Conservation (phyloP, 2,329 filamentous ascomycete species). For the Trichoderma hamatum region DNA sequence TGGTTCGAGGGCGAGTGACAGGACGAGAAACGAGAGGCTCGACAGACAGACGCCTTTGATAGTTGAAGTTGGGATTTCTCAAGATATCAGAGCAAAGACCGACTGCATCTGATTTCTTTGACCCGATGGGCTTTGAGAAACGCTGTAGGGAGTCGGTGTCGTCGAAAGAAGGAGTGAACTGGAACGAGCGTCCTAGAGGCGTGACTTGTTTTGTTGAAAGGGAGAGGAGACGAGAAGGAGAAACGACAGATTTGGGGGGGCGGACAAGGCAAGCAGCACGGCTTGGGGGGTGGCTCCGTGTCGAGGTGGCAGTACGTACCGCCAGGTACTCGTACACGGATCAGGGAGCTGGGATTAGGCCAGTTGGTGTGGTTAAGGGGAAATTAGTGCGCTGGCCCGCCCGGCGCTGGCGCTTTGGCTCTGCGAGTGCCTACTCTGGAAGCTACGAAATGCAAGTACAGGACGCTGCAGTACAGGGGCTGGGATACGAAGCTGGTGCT, state of each 20-base stretch:
- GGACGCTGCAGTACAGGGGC: constrained; percentile 15
- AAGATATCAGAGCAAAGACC: constrained; percentile 24
- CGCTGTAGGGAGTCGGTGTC: constrained; percentile 27
- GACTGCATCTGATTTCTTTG: constrained; percentile 26
- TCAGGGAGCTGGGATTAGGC: constrained; percentile 26
- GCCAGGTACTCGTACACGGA: constrained; percentile 7
- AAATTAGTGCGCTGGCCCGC: constrained; percentile 28
- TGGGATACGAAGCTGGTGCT: neutral
- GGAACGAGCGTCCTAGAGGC: constrained; percentile 45
- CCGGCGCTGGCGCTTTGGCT: constrained; percentile 17
- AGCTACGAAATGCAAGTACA: constrained; percentile 18
- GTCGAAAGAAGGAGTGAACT: constrained; percentile 43
- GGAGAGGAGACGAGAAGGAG: constrained; percentile 32
- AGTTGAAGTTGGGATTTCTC: constrained; percentile 19
- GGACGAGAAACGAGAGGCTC: constrained; percentile 24
- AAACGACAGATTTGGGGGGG: constrained; percentile 24
- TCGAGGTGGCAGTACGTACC: constrained; percentile 19
- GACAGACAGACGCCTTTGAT: constrained; percentile 22
- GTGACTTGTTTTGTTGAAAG: constrained; percentile 48
- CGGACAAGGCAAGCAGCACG: constrained; percentile 7
- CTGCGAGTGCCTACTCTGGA: neutral
- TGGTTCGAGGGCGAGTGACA: constrained; percentile 6
- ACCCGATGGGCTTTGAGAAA: constrained; percentile 26
- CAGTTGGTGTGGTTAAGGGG: constrained; percentile 28
- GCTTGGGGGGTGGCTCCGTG: constrained; percentile 2